Conservation (phyloP, 139 green algal species). For the Deuterostichococcus epilithicus region DNA sequence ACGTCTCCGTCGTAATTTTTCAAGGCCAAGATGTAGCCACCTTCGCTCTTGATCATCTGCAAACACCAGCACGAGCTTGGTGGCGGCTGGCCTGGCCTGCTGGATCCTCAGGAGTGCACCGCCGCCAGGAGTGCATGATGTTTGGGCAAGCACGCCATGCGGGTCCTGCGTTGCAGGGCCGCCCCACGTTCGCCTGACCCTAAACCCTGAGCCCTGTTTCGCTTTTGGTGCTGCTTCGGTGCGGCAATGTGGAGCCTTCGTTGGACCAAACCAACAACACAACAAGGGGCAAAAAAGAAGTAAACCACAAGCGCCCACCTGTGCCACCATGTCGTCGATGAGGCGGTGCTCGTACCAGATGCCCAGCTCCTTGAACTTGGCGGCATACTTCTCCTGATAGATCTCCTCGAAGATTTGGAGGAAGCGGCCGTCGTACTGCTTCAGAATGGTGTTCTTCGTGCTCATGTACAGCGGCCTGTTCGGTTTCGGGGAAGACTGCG, state of each 20-base stretch:
- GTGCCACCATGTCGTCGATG: conserved; percentile 98
- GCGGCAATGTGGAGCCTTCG: no score
- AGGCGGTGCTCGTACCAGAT: conserved; percentile 98
- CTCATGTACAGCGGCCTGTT: conserved; percentile 85
- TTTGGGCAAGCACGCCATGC: no score
- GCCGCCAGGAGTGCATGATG: no score
- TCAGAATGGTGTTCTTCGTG: conserved; percentile 99
- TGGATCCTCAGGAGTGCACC: no score
- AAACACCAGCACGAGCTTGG: neutral
- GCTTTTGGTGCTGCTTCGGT: no score
- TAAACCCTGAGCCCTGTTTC: no score
- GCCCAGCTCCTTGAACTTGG: conserved; percentile 71
- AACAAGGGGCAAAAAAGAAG: neutral
- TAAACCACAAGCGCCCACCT: conserved; percentile 32
- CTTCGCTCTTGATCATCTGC: conserved; percentile 82
- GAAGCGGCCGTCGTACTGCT: conserved; percentile 86
- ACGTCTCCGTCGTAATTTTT: conserved; percentile 98
- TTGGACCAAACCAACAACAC: conserved; percentile 7
- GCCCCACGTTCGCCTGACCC: no score
- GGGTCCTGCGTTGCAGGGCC: no score
- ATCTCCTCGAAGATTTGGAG: conserved; percentile 84
- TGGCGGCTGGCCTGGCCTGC: no score
- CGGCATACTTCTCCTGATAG: conserved; percentile 82
- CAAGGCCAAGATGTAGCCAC: conserved; percentile 96
- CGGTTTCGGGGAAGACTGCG: no score